Conservation (phyloP, 2,329 filamentous ascomycete species). For the Fragosphaeria purpurea region DNA sequence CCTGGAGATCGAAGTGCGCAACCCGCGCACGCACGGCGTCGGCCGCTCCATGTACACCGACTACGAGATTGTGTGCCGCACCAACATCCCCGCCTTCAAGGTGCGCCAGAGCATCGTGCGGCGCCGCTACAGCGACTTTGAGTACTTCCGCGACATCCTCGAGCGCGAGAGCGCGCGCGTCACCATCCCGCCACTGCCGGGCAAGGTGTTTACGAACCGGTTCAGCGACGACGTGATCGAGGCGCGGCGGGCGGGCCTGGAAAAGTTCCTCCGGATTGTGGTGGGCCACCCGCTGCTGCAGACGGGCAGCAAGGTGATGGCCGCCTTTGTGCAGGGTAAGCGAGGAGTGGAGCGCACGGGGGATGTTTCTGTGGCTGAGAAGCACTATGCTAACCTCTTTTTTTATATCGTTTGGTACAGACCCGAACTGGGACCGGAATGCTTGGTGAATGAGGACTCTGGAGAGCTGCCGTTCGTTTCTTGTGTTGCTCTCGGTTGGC, state of each 20-base stretch:
- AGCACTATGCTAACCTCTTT: not conserved
- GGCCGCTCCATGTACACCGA: constrained; percentile 96
- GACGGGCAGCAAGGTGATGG: constrained; percentile 93
- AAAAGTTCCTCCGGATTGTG: constrained; percentile 95
- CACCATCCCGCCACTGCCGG: constrained; percentile 88
- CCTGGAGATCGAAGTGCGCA: constrained; percentile 93
- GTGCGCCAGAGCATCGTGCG: constrained; percentile 80
- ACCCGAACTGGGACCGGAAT: constrained; percentile 85
- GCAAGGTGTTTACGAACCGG: constrained; percentile 95
- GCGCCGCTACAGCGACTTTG: constrained; percentile 93
- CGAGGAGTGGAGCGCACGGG: not conserved
- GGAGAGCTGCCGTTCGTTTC: too few relatives aligned
- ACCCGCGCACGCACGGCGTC: constrained; percentile 88
- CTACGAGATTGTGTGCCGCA: constrained; percentile 95
- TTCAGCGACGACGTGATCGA: constrained; percentile 99
- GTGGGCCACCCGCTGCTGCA: constrained; percentile 93
- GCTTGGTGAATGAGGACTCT: constrained; percentile 53
- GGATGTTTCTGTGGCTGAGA: not conserved
- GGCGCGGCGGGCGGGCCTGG: constrained; percentile 78
- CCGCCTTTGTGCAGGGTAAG: constrained; percentile 88
- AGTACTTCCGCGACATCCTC: constrained; percentile 96
- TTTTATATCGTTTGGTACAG: constrained; percentile 26
- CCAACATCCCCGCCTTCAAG: constrained; percentile 99
- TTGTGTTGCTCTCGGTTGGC: too few relatives aligned
- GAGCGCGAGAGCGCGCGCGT: constrained; percentile 91